These are phyloP conservation scores for Malus asiatica DNA, from an alignment of 306 rosid genomes.

Conservation along the genomic window DNA sequence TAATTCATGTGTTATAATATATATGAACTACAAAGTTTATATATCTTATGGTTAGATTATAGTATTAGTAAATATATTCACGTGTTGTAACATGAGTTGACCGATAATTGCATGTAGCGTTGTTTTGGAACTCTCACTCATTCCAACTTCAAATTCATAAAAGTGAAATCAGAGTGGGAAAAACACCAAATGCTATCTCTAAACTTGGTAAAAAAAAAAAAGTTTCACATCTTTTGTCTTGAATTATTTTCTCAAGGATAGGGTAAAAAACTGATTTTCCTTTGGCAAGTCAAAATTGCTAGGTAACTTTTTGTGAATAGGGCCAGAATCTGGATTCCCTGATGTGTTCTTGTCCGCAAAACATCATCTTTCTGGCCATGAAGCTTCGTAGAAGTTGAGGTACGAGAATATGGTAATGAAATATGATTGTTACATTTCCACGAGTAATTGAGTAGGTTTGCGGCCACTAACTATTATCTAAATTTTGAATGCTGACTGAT, in stretches of 20 bases:
- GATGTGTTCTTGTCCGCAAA: not conserved
- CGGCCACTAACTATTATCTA: too few species aligned
- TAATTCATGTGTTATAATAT: not conserved
- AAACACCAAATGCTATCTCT: not conserved
- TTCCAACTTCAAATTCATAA: not conserved
- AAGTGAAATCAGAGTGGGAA: not conserved
- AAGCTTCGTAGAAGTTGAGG: slow-evolving; percentile 14
- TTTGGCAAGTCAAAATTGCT: not conserved
- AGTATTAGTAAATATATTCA: too few species aligned
- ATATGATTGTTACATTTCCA: not conserved
- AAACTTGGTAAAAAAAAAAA: not conserved
- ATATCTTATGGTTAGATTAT: too few species aligned
- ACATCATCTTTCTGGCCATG: not conserved
- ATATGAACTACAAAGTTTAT: too few species aligned
- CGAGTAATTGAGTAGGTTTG: not conserved
- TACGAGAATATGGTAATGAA: not conserved
- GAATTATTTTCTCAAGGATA: not conserved
- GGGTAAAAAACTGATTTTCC: not conserved
- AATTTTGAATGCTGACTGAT: too few species aligned
- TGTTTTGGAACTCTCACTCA: not conserved
- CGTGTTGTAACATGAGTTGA: too few species aligned
- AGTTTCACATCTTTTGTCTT: not conserved
- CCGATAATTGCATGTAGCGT: too few species aligned
- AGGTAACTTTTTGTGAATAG: not conserved
- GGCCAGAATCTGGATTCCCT: not conserved